Base-by-base conservation (phyloP, 345 rosid genomes). In the Salix purpurea region DNA sequence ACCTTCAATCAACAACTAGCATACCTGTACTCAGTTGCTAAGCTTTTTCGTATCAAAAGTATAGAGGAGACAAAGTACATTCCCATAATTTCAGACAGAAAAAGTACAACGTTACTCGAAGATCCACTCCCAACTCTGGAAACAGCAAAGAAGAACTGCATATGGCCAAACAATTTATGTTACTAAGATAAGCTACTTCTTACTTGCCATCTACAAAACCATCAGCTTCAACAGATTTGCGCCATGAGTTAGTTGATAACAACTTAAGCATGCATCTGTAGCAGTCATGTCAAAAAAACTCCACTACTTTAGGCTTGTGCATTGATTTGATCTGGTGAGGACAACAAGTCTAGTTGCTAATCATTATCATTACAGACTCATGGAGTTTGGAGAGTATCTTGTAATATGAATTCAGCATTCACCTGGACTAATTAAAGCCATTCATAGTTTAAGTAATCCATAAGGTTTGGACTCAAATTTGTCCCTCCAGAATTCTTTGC, bases 111-210 rank as follows among this genome's bases (percentile, higher is more conserved):
- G 14, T 94, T 94, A 90, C 99, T 96, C 70, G 97, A 96, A 65
- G 99, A 96, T 83, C 98, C 99, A 86, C 99, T 92, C 74, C 99
- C 98, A n/a, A 88, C 97, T 80, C 97, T 91, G 61, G 99, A 96
- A 39, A 96, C 97, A 50, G 98, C 98, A 89, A 93, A 96, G 95
- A 96, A 94, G 84, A 94, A 96, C 99, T 96, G 89, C 86, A 87
- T 18, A 61, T 68, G 80, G 69, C 78, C 79, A 74, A 79, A 80
- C 30, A 71, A 14, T 23, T 66, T 2, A 77, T 75, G 82, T 82
- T 37, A 69, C 21, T 69, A 64, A 64, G 64, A 65, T 21, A 69
- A 34, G 61, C 60, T 69, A 34, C n/a, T 34, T 39, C 58, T 67
- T 34, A 46, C 19, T 48, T 50, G 34, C 52, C 56, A 42, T 23